Evolutionary conservation across 441 rosid genomes (phyloP).

Genomic region (Monsonia emarginata): DNA sequence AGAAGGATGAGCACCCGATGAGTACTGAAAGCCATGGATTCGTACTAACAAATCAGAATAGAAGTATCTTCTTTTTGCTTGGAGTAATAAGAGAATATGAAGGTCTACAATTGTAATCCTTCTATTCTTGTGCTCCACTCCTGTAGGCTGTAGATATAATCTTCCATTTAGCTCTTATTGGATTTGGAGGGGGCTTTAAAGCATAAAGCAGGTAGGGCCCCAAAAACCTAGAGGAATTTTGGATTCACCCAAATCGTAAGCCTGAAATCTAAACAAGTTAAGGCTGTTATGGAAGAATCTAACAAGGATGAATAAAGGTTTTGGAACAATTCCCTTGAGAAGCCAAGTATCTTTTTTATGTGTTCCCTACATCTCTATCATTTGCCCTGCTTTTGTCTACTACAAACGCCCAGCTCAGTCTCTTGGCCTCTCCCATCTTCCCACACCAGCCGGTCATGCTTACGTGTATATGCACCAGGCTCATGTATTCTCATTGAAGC

Average conservation of each 20-base stretch:
- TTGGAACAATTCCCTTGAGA: slow-evolving; percentile 46
- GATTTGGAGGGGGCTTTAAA: slow-evolving; percentile 54
- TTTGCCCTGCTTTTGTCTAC: slow-evolving; percentile 35
- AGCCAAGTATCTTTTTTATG: slow-evolving; percentile 62
- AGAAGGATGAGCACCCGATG: slow-evolving; percentile 40
- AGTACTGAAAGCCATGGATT: slow-evolving; percentile 38
- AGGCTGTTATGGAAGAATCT: slow-evolving; percentile 73
- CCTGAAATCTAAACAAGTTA: slow-evolving; percentile 45
- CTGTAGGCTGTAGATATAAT: slow-evolving; percentile 58
- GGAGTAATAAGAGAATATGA: slow-evolving; percentile 31
- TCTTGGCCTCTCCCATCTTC: slow-evolving; percentile 23
- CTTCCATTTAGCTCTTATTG: slow-evolving; percentile 43
- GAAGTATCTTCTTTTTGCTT: slow-evolving; percentile 32
- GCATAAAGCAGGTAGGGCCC: slow-evolving; percentile 63
- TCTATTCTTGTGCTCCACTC: slow-evolving; percentile 35
- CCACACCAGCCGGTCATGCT: slow-evolving; percentile 30
- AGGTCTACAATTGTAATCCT: slow-evolving; percentile 30
- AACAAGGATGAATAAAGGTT: slow-evolving; percentile 49
- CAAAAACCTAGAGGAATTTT: slow-evolving; percentile 27
- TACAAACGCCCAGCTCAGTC: slow-evolving; percentile 18
- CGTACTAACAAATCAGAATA: slow-evolving; percentile 32
- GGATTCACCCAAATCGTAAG: slow-evolving; percentile 59
- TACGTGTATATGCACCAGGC: slow-evolving; percentile 20
- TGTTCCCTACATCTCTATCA: slow-evolving; percentile 35
- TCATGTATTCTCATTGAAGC: background rate